Percentiles rank a stretch among this genome's conserved stretches.
phyloP scores from a whole-genome alignment of 257 asterid species.

The Gentiana dahurica region DNA sequence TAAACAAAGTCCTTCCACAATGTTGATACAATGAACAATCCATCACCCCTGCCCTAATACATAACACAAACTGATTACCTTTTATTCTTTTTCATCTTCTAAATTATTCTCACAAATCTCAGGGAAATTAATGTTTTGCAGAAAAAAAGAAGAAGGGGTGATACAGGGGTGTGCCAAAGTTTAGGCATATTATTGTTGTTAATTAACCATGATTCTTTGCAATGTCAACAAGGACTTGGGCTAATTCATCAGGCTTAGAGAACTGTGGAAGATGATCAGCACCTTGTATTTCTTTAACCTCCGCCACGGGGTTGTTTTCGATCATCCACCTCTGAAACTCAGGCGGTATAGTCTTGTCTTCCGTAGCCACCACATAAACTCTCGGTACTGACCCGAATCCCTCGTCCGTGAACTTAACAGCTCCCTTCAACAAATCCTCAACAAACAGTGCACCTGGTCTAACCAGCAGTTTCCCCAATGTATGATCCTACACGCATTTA shows the following conservation, averaged over 20 bases:
- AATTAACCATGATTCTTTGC: conserved; percentile 27
- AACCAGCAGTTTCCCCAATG: conserved; percentile 31
- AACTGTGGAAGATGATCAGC: conserved; percentile 64
- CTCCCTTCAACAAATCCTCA: conserved; percentile 34
- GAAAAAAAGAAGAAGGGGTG: too few relatives aligned
- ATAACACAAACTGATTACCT: too few relatives aligned
- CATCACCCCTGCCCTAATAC: too few relatives aligned
- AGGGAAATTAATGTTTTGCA: too few relatives aligned
- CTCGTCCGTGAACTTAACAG: conserved; percentile 27
- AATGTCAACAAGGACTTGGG: conserved; percentile 28
- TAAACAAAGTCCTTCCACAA: too few relatives aligned
- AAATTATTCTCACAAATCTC: too few relatives aligned
- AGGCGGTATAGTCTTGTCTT: conserved; percentile 37
- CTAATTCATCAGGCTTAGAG: conserved; percentile 38
- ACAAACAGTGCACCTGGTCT: conserved; percentile 53
- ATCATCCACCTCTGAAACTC: conserved; percentile 47
- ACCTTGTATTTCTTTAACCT: conserved; percentile 53
- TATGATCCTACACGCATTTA: conserved; percentile 25
- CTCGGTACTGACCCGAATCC: conserved; percentile 45
- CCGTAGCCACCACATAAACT: conserved; percentile 34
- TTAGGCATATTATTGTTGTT: too few relatives aligned
- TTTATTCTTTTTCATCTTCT: too few relatives aligned
- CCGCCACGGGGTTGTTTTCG: conserved; percentile 39
- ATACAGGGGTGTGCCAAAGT: too few relatives aligned
- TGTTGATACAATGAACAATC: too few relatives aligned